Conservation (phyloP, 306 rosid genomes). For the Quercus rubra region DNA sequence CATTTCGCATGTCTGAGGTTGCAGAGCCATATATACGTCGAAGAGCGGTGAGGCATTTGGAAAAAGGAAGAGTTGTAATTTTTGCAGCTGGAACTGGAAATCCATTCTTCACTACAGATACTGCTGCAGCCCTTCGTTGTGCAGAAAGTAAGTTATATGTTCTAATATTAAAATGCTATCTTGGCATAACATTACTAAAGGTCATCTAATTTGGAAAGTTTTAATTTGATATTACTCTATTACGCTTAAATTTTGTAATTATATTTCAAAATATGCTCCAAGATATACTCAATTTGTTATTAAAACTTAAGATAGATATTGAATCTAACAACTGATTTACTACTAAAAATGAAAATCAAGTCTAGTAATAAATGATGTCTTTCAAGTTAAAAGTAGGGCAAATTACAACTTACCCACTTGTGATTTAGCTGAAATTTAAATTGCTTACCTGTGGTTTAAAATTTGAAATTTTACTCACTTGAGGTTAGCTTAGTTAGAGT, state of each 20-base stretch:
- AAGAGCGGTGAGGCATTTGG: slow-evolving; percentile 93
- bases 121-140: slow-evolving; percentile 96
- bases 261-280: background rate
- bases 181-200: background rate
- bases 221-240: background rate
- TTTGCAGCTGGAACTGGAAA: slow-evolving; percentile 99
- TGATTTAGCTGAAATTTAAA: no score
- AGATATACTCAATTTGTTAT: background rate
- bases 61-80: slow-evolving; percentile 95
- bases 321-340: background rate
- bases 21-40: slow-evolving; percentile 98
- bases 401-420: no score
- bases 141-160: slow-evolving; percentile 77
- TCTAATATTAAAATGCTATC: background rate
- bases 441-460: no score
- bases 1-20: slow-evolving; percentile 95
- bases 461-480: no score
- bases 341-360: background rate
- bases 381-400: background rate
- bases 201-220: background rate
- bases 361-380: background rate
- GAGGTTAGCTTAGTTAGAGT: no score
- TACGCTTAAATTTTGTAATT: background rate
- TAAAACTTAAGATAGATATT: background rate
- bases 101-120: slow-evolving; percentile 95